Evolutionary conservation across 306 rosid genomes (phyloP).

Genomic region (Aeschynomene evenia): DNA sequence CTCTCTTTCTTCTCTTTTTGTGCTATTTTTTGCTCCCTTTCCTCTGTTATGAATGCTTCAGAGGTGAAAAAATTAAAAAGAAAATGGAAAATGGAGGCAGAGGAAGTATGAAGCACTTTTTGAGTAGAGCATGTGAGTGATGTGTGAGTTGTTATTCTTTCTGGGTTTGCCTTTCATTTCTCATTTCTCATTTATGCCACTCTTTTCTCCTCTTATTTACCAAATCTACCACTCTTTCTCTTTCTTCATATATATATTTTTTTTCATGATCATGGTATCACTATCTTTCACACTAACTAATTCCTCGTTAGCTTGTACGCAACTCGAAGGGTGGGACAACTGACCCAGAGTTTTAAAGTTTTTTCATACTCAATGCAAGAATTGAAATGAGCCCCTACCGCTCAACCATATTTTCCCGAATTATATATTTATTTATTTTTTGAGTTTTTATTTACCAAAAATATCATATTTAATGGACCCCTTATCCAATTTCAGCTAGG

Average conservation of each 20-base stretch:
- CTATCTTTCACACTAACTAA: too few species aligned
- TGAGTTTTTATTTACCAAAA: too few species aligned
- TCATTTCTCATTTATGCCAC: conserved; percentile 37
- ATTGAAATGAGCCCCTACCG: too few species aligned
- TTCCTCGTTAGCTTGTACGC: too few species aligned
- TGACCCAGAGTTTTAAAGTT: too few species aligned
- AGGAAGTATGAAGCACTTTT: neutral
- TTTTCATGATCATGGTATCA: too few species aligned
- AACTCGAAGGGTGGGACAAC: too few species aligned
- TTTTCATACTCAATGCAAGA: too few species aligned
- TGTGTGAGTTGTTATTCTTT: conserved; percentile 36
- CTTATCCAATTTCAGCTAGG: too few species aligned
- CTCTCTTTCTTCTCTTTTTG: neutral
- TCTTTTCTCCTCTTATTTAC: conserved; percentile 34
- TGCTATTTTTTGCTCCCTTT: conserved; percentile 29
- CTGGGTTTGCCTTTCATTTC: neutral
- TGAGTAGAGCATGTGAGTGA: conserved; percentile 36
- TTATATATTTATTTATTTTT: too few species aligned
- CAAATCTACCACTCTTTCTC: conserved; percentile 25
- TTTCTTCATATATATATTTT: neutral
- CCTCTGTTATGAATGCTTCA: conserved; percentile 64
- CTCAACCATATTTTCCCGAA: too few species aligned
- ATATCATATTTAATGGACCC: too few species aligned
- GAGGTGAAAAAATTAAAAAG: conserved; percentile 25
- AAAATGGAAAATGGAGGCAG: conserved; percentile 34